Base-by-base conservation (phyloP, 257 asterid genomes). In the Euphrasia confusa region DNA sequence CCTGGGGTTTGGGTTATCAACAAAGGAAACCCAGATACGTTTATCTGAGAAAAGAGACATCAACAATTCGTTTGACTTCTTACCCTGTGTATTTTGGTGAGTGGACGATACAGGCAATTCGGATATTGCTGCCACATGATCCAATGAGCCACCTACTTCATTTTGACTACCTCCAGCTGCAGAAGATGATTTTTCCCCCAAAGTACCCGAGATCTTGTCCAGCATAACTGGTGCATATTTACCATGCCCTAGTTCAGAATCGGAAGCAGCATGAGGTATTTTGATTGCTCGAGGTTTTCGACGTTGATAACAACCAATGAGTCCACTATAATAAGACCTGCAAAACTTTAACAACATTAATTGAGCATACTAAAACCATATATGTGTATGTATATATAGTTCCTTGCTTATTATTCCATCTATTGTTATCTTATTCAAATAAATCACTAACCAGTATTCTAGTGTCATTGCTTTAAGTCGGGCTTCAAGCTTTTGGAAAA, bases 391-490 rank as follows among this genome's bases (percentile, higher is more conserved):
- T 42, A 42, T 42, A 42, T 42, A 12, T 42, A 42, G 49, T 42
- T 42, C n/a, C 14, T 42, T 42, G 14, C 49, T 42, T 42, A 42
- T 42, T 42, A 42, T 42, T 11, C 49, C 49, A 42, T 9, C 49
- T 42, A 42, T 47, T 11, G 30, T 27, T 35, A 8, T 14, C 15
- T 10, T 44, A 47, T 47, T 47, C 53, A 47, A 66, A 68, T 56
- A 58, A 74, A 74, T 27, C 56, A 63, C 82, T 74, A 75, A 88
- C 98, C 98, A 91, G 72, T 91, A 91, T 70, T 91, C 98, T 68
- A n/a, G 68, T 28, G 95, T 85, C 98, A 91, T 91, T 10, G 75
- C 87, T 78, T 81, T 91, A 64, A 91, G 69, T 57, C 98, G 95
- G 64, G 72, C 5, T 79, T 88, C 95, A 67, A 91, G 96, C 87